phyloP scores from a whole-genome alignment of 805 yeast genomes.

The Huiozyma naganishii region DNA sequence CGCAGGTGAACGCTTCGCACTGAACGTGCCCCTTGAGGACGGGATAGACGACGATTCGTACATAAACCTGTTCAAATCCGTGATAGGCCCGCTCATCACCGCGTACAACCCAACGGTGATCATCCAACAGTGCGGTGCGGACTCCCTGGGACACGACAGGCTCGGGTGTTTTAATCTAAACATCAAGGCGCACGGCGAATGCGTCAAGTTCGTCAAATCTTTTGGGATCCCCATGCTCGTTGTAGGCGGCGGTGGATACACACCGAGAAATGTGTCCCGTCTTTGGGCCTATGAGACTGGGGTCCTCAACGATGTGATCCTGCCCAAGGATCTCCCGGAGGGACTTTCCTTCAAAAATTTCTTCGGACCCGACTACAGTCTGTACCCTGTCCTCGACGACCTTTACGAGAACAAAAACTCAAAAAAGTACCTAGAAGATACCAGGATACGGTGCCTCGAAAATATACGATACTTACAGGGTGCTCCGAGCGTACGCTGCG shows the following conservation, averaged over 20 bases:
- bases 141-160: constrained; percentile 89
- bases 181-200: constrained; percentile 91
- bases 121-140: constrained; percentile 98
- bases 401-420: constrained; percentile 78
- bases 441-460: constrained; percentile 66
- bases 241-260: constrained; percentile 97
- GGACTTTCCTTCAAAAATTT: constrained; percentile 66
- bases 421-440: constrained; percentile 70
- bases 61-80: constrained; percentile 41
- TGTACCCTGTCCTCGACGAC: constrained; percentile 77
- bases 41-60: constrained; percentile 83
- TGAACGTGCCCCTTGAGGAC: constrained; percentile 80
- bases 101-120: constrained; percentile 90
- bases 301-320: constrained; percentile 63
- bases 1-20: constrained; percentile 70
- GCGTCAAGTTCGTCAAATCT: constrained; percentile 77
- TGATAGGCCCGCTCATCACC: constrained; percentile 80
- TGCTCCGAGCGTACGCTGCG: constrained; percentile 92
- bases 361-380: constrained; percentile 83
- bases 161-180: constrained; percentile 92
- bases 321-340: constrained; percentile 68
- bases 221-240: constrained; percentile 88
- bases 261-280: constrained; percentile 92
- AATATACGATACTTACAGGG: constrained; percentile 72
- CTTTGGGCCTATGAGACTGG: constrained; percentile 94